Conservation (phyloP, 169 alveolate genomes). For the Plasmodium berghei region DNA sequence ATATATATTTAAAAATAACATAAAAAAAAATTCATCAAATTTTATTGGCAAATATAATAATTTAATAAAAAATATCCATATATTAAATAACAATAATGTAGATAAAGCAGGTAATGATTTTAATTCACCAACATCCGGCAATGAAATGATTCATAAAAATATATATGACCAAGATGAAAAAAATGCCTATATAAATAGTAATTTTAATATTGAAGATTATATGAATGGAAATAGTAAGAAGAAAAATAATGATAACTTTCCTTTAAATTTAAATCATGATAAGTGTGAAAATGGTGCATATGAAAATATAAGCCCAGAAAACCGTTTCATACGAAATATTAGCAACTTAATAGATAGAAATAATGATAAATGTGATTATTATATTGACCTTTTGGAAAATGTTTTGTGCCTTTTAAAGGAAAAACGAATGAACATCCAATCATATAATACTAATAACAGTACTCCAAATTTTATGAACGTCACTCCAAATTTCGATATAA, state of each 20-base stretch:
- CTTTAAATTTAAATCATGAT: no score
- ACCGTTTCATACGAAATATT: no score
- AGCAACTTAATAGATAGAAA: not conserved
- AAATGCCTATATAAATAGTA: not conserved
- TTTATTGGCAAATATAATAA: not conserved
- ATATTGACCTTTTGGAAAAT: constrained; percentile 46
- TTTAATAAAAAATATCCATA: constrained; percentile 1
- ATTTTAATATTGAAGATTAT: not conserved
- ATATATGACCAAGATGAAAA: constrained; percentile 2
- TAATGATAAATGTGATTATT: constrained; percentile 65
- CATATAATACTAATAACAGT: no score
- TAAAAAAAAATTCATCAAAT: constrained; percentile 12
- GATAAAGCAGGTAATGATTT: not conserved
- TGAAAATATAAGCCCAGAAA: no score
- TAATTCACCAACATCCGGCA: not conserved
- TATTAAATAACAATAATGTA: constrained; percentile 1
- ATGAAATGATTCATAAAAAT: constrained; percentile 10
- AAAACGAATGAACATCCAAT: not conserved
- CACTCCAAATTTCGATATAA: no score
- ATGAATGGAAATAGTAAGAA: not conserved
- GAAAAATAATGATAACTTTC: not conserved
- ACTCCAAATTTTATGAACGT: no score
- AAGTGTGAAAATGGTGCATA: no score
- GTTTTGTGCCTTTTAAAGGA: constrained; percentile 44
- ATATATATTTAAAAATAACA: constrained; percentile 19